phyloP scores from a whole-genome alignment of 2,329 filamentous ascomycete species.

The Xylaria sp. region DNA sequence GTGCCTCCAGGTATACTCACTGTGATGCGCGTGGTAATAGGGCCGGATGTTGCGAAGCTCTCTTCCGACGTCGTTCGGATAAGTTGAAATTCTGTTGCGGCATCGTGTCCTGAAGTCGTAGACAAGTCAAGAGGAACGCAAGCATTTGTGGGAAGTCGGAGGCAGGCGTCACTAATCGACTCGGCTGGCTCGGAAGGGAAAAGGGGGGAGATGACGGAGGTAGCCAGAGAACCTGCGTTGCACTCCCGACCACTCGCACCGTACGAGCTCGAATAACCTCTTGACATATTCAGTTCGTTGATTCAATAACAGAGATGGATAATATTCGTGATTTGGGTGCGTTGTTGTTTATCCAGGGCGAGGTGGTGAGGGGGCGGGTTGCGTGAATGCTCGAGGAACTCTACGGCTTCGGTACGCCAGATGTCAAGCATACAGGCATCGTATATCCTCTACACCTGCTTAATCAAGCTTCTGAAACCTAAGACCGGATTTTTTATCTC shows the following conservation, averaged over 20 bases:
- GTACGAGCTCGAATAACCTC: conserved; percentile 43
- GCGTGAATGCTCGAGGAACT: not conserved
- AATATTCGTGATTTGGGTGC: not conserved
- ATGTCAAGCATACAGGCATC: not conserved
- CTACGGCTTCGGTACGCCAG: not conserved
- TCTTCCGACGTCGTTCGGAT: conserved; percentile 51
- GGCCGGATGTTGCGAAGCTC: conserved; percentile 49
- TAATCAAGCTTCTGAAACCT: not conserved
- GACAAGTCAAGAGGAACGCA: not conserved
- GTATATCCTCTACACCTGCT: not conserved
- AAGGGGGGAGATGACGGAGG: not conserved
- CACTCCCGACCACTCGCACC: conserved; percentile 37
- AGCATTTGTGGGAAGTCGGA: conserved; percentile 32
- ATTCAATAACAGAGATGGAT: not conserved
- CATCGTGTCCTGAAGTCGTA: not conserved
- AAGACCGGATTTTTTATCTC: not conserved
- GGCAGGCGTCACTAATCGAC: conserved; percentile 2
- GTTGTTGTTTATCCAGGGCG: not conserved
- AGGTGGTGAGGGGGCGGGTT: not conserved
- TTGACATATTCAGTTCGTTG: conserved; percentile 28
- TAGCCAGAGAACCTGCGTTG: conserved; percentile 33
- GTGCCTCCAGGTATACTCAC: conserved; percentile 54
- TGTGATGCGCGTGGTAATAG: conserved; percentile 52
- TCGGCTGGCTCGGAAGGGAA: not conserved
- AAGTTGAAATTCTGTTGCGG: conserved; percentile 44